phyloP scores from a whole-genome alignment of 441 rosid genomes.

The Bocquillonia castaneifolia region DNA sequence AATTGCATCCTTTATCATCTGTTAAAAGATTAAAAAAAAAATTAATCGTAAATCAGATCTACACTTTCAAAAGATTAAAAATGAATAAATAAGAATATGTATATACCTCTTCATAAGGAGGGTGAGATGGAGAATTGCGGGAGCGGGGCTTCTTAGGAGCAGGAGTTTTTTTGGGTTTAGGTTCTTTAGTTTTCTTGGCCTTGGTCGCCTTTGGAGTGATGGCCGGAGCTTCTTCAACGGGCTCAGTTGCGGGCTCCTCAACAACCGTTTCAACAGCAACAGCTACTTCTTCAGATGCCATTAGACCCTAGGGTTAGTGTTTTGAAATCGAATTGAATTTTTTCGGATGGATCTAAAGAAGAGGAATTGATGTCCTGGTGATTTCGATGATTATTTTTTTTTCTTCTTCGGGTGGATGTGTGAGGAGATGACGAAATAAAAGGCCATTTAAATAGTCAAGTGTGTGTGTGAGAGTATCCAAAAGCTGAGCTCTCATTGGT shows the following conservation, averaged over 20 bases:
- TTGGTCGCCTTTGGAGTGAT: constrained; percentile 33
- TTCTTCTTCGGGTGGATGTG: constrained; percentile 10
- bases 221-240: constrained; percentile 30
- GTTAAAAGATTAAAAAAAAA: constrained; percentile 12
- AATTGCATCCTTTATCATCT: constrained; percentile 86
- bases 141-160: constrained; percentile 39
- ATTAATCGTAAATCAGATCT: constrained; percentile 12
- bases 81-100: constrained; percentile 3
- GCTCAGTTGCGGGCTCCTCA: constrained; percentile 26
- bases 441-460: constrained; percentile 57
- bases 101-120: constrained; percentile 70
- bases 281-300: constrained; percentile 41
- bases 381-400: neutral
- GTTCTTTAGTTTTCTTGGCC: constrained; percentile 46
- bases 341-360: constrained; percentile 16
- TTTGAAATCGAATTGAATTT: neutral
- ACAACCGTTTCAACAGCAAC: constrained; percentile 27
- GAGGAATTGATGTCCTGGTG: too few species aligned
- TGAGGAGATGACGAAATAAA: constrained; percentile 23
- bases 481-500: constrained; percentile 55
- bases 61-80: neutral
- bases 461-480: constrained; percentile 30
- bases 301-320: neutral
- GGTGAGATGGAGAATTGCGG: constrained; percentile 46
- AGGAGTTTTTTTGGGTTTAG: constrained; percentile 51